Base-by-base conservation (phyloP, 2,329 filamentous ascomycete genomes). In the Chaetomium strumarium region DNA sequence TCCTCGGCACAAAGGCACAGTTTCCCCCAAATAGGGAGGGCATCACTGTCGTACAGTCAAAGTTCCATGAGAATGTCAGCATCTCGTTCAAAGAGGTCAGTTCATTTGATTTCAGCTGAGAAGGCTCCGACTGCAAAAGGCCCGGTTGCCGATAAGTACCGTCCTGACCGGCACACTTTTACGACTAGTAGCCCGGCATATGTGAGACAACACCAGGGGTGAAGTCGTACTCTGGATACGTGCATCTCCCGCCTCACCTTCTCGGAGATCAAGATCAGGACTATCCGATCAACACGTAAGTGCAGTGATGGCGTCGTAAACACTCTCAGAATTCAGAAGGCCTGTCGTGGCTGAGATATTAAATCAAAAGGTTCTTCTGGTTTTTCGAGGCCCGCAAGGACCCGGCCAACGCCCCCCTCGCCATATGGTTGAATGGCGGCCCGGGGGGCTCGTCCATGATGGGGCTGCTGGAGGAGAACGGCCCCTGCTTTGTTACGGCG, bases 201-300 rank as follows among this genome's bases (percentile, higher is more conserved):
- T 81, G 46, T 71, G 75, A 49, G 79, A 81, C 64, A 51, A 71
- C 48, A 68, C 72, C 19, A 74, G 84, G 66, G 72, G 80, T 67
- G 77, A 84, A 65, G 81, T 81, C 65, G 71, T 84, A 79, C 64
- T 72, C 78, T 10, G 81, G 81, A 58, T 83, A 83, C 71, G 75
- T 85, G 40, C 72, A 71, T 49, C 65, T 84, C 16, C 75, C 78
- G 0, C 58, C 78, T 0, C 55, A 60, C 1, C 55, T 60, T 9
- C 55, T 63, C 1, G 67, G 72, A 14, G 61, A 56, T n/a, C 53
- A 29, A 20, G 31, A 42, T 12, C 55, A 58, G 33, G 52, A 49
- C 40, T 75, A 73, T 49, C 63, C 69, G 13, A 72, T 73, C 49
- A 74, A 65, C 49, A 81, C 78, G 50, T 59, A 16, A 34, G 49